Evolutionary conservation across 768 basidiomycete species (phyloP), one percentile per base, ranked within the genome.

Genomic region (Rubroboletus pulcherrimus): DNA sequence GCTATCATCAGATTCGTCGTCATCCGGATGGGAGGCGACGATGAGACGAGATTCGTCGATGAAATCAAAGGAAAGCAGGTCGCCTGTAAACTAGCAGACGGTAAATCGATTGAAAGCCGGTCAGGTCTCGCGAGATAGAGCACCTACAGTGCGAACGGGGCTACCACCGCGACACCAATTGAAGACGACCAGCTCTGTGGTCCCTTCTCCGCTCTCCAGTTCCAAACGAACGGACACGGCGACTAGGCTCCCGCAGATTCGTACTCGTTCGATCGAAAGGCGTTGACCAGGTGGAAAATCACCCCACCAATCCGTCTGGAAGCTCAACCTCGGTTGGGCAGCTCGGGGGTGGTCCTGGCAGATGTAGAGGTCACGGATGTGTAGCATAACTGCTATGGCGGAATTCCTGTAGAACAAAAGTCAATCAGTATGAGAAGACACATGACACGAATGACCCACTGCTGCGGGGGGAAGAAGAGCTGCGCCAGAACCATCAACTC

Each of bases 321-420:
- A 70, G 31, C 55, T 62, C 33, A 71, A 52, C 26, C 62, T 58
- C 17, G 68, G 59, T 35, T 71, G 66, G 38, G 59, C 41, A 30
- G 81, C 78, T 48, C 68, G 71, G 31, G 77, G 72, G 62, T 86
- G 83, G 61, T 81, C 81, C 53, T 75, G 78, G 55, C 81, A 82
- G n/a, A 73, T 73, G 73, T 78, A 79, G 49, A 85, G 66, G 63
- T 83, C 74, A 55, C 81, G 78, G 54, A 86, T 75, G 58, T 81
- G 81, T 59, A 86, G 42, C 17, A 59, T 53, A 57, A 64, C 59
- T 15, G 51, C 55, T 50, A 68, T 68, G 15, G 67, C 63, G 4
- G 61, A 61, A 50, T 63, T 66, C 43, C 70, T 71, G 59, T n/a
- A 37, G 29, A 49, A 39, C 30, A 44, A 53, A 33, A 12, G 26